Base-by-base conservation (phyloP, 2,329 filamentous ascomycete species). In the Aspergillus sp. region DNA sequence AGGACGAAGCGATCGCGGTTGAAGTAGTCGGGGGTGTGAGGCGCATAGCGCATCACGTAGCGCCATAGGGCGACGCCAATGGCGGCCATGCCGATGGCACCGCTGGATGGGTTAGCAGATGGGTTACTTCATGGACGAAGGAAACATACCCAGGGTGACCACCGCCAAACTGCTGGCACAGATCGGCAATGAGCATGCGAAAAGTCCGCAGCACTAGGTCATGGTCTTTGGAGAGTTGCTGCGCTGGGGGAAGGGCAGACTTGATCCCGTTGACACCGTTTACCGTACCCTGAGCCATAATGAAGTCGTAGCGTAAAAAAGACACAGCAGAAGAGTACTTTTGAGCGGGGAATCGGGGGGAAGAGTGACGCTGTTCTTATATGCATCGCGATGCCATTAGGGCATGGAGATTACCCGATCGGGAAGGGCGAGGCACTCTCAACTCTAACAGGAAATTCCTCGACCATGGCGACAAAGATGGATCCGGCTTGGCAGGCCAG, bases 141-240 rank as follows among this genome's bases (percentile, higher is more conserved):
- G 14, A 20, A 11, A 16, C 44, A 32, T 73, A 85, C 81, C 85
- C 85, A 16, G 85, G 85, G 63, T 88, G 86, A 0, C 86, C 86
- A 33, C 84, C 84, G 56, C 82, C 82, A 68, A 87, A 89, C 58
- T 88, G 85, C 65, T 88, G 79, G 61, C 84, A 88, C 3, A 89
- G 70, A 64, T 89, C 86, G 42, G 85, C 83, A 53, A 88, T 84
- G 26, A 88, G 70, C 46, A 81, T 72, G 50, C 85, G 76, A 63
- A 87, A 86, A 5, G 80, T 81, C 59, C 77, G 79, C 47, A 88
- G 68, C 2, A 85, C 81, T 17, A 80, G 64, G 45, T 83, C 77
- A 57, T 76, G 63, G 19, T 66, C 59, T 50, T 63, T 59, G 20
- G 59, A 60, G 7, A 63, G 49, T 44, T 59, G 56, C 40, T 55